phyloP scores from a whole-genome alignment of 208 protist species.

The Trypanosoma boissoni region DNA sequence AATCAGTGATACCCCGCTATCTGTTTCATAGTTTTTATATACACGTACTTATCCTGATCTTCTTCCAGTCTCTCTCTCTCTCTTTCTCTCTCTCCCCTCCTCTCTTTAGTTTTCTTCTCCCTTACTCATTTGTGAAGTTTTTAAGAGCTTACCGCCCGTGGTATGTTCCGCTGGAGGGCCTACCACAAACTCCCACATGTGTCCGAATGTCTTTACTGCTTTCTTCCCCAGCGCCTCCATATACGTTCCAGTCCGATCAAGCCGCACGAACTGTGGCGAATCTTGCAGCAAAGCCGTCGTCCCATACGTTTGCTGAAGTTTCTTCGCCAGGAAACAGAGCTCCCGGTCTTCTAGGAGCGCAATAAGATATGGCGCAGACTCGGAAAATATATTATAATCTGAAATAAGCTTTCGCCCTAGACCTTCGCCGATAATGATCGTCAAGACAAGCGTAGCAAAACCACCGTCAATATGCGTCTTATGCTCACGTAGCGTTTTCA shows the following conservation, averaged over 20 bases:
- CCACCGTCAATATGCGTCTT: constrained; percentile 87
- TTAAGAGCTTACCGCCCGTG: too few relatives aligned
- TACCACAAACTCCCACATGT: neutral
- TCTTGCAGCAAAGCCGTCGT: constrained; percentile 51
- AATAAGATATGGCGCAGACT: constrained; percentile 81
- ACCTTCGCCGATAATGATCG: constrained; percentile 90
- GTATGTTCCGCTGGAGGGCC: too few relatives aligned
- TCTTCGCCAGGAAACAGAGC: constrained; percentile 63
- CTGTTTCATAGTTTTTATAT: neutral
- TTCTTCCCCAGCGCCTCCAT: constrained; percentile 44
- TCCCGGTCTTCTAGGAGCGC: constrained; percentile 69
- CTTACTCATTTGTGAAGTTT: too few relatives aligned
- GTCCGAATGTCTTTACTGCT: constrained; percentile 13
- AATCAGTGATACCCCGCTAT: too few relatives aligned
- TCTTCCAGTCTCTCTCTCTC: neutral
- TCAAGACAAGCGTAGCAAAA: constrained; percentile 89
- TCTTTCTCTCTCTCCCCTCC: neutral
- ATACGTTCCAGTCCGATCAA: constrained; percentile 47
- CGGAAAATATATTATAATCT: constrained; percentile 88
- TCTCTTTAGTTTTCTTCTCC: neutral
- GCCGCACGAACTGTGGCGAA: constrained; percentile 50
- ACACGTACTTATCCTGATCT: neutral
- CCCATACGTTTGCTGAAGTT: constrained; percentile 67
- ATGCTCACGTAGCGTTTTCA: constrained; percentile 79
- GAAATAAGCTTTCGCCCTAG: constrained; percentile 85